phyloP scores from a whole-genome alignment of 345 rosid genomes.

The Lenwebbia sp. region DNA sequence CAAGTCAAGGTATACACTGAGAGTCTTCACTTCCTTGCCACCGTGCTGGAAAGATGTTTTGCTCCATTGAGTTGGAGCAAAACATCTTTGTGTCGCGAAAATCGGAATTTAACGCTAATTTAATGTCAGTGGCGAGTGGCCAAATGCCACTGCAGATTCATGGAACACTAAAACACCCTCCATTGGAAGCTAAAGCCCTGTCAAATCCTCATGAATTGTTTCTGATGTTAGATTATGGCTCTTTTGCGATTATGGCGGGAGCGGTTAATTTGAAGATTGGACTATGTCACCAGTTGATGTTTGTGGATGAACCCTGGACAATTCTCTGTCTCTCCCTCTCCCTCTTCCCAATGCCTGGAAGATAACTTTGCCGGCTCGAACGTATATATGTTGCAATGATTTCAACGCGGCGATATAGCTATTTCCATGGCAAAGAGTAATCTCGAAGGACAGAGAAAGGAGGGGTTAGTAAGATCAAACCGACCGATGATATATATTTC shows the following conservation, averaged over 20 bases:
- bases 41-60: background rate
- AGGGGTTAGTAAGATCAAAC: background rate
- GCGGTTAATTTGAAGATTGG: background rate
- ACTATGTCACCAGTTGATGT: background rate
- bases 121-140: background rate
- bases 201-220: background rate
- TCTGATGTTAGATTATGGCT: background rate
- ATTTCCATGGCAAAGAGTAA: background rate
- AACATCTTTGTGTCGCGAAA: background rate
- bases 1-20: background rate
- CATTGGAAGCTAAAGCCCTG: background rate
- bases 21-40: background rate
- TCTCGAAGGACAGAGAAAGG: background rate
- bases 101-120: too few species aligned
- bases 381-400: background rate
- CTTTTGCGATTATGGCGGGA: background rate
- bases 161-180: background rate
- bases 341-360: background rate
- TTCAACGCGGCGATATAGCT: background rate
- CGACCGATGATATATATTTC: background rate
- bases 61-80: background rate
- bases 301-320: background rate
- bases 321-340: background rate
- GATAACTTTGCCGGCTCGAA: background rate
- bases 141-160: background rate